Evolutionary conservation across 2,329 filamentous ascomycete genomes (phyloP).

Genomic region (Verticillium longisporum): DNA sequence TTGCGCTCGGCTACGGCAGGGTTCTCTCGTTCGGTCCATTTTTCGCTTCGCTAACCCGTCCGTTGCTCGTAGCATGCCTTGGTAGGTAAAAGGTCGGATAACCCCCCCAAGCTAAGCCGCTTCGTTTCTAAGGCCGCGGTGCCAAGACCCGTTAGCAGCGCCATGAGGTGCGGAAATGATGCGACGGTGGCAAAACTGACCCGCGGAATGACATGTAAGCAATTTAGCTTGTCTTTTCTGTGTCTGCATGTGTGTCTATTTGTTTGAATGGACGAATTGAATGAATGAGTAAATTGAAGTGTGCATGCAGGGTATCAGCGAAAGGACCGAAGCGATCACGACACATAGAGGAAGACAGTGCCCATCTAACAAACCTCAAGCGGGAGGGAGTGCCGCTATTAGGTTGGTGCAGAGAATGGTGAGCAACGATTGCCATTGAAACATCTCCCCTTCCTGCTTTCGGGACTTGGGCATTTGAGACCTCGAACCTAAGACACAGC

Average conservation of each 20-base stretch:
- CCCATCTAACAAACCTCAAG: too few species aligned
- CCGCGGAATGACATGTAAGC: not conserved
- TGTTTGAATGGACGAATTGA: not conserved
- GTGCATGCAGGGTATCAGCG: too few species aligned
- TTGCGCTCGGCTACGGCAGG: not conserved
- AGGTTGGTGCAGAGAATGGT: too few species aligned
- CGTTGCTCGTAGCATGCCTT: too few species aligned
- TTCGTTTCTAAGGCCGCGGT: not conserved
- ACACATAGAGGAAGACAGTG: too few species aligned
- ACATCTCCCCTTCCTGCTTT: not conserved
- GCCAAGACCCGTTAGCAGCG: not conserved
- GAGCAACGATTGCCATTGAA: not conserved
- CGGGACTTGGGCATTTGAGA: not conserved
- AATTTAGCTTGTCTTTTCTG: not conserved
- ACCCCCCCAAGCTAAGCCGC: not conserved
- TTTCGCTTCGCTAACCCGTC: too few species aligned
- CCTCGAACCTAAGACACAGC: too few species aligned
- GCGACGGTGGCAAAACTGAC: not conserved
- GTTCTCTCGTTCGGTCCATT: too few species aligned
- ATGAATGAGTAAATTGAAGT: too few species aligned
- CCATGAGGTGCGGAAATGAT: not conserved
- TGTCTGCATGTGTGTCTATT: not conserved
- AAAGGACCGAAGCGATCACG: too few species aligned
- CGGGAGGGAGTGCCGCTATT: too few species aligned
- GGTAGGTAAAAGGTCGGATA: too few species aligned